Evolutionary conservation across 2,329 filamentous ascomycete genomes (phyloP).

Genomic region (Xylaria sp.): DNA sequence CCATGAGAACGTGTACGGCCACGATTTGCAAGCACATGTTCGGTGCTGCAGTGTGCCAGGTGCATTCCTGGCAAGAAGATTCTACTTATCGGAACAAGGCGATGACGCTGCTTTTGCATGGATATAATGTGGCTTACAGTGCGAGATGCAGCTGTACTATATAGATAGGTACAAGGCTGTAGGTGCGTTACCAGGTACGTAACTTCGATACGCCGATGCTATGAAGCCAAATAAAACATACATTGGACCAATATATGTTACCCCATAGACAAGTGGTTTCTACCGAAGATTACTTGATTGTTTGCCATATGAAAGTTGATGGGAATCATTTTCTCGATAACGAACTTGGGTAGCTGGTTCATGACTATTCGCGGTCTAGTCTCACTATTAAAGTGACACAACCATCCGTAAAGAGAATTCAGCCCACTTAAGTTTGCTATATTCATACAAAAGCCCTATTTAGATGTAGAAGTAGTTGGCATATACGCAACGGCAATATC

Average conservation of each 20-base stretch:
- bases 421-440: background rate
- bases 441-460: background rate
- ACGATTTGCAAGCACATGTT: constrained; percentile 26
- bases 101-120: constrained; percentile 16
- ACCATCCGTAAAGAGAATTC: background rate
- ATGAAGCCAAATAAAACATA: background rate
- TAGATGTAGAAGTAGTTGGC: background rate
- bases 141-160: too few relatives aligned
- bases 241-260: background rate
- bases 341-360: too few relatives aligned
- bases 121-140: background rate
- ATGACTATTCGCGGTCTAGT: background rate
- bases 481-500: background rate
- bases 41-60: constrained; percentile 6
- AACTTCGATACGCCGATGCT: background rate
- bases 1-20: constrained; percentile 7
- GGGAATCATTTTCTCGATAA: background rate
- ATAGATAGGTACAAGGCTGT: too few relatives aligned
- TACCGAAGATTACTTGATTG: background rate
- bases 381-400: background rate
- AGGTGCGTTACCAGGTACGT: background rate
- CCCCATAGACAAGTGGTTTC: background rate
- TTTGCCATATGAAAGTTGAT: background rate
- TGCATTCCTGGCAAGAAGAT: background rate
- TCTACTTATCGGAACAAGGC: constrained; percentile 19